Percentiles rank a stretch among this genome's conserved stretches.
Evolutionary conservation across 164 flowering plant genomes (phyloP).

Genomic region (Vitis amurensis): DNA sequence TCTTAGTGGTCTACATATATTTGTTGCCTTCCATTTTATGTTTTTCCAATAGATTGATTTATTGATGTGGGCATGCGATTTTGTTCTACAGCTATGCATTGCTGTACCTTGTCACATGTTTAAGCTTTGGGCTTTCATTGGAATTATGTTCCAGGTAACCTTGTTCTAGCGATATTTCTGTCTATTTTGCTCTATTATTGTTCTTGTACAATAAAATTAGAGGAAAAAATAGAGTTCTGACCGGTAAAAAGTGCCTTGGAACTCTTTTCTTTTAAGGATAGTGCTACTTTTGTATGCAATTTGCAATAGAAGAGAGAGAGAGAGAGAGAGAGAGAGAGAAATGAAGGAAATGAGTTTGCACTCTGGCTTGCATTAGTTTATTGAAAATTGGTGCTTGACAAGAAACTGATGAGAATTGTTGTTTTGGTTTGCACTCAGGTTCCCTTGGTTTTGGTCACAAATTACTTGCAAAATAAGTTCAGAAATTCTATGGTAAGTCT

Average conservation of each 20-base stretch:
- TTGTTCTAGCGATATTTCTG: background rate
- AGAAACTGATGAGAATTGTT: background rate
- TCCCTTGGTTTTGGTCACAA: constrained; percentile 84
- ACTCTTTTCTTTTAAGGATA: too few species aligned
- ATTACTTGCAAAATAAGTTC: constrained; percentile 71
- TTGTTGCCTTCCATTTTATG: background rate
- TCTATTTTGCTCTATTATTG: too few species aligned
- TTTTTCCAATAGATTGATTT: constrained; percentile 2
- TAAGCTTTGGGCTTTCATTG: constrained; percentile 94
- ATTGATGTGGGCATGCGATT: constrained; percentile 1
- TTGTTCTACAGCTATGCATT: constrained; percentile 62
- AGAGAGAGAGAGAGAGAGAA: too few species aligned
- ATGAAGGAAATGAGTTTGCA: too few species aligned
- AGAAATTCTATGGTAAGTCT: constrained; percentile 70
- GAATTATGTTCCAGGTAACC: constrained; percentile 85
- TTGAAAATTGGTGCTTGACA: background rate
- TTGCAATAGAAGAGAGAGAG: background rate
- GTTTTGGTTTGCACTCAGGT: constrained; percentile 45
- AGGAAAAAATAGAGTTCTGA: too few species aligned
- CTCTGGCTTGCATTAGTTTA: background rate
- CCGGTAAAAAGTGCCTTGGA: too few species aligned
- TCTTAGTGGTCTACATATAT: background rate
- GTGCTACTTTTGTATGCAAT: too few species aligned
- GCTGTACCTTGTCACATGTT: constrained; percentile 95
- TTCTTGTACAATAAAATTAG: too few species aligned